Percentiles rank a stretch among this genome's conserved stretches.
phyloP scores from a whole-genome alignment of 164 flowering plant genomes.

The Stephania japonica region DNA sequence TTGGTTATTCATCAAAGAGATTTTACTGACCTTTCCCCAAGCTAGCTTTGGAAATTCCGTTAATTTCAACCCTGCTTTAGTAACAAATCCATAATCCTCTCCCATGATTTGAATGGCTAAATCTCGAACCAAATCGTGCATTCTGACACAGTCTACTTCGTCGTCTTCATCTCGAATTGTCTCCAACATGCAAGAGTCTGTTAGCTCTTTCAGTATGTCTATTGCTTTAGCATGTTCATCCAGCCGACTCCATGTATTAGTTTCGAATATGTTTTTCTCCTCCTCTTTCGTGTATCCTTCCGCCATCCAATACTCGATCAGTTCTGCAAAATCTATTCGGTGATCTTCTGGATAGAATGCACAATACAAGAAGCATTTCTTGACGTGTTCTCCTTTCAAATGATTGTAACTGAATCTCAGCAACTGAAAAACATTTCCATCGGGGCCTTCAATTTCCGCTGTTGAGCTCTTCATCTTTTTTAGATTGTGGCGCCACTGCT shows the following conservation, averaged over 20 bases:
- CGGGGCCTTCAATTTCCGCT: neutral
- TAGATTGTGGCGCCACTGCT: slow-evolving; percentile 22
- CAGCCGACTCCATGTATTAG: neutral
- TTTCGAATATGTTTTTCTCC: neutral
- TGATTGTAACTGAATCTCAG: slow-evolving; percentile 17
- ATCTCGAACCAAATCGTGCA: slow-evolving; percentile 27
- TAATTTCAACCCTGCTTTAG: slow-evolving; percentile 14
- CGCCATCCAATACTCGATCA: slow-evolving; percentile 19
- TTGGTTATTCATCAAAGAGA: slow-evolving; percentile 14
- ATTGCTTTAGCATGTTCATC: slow-evolving; percentile 15
- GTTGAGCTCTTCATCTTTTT: slow-evolving; percentile 9
- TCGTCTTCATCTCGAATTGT: neutral
- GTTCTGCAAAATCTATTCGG: slow-evolving; percentile 5
- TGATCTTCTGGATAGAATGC: slow-evolving; percentile 20
- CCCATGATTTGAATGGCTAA: slow-evolving; percentile 16
- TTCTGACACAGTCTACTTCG: slow-evolving; percentile 13
- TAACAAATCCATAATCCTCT: slow-evolving; percentile 6
- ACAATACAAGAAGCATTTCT: slow-evolving; percentile 22
- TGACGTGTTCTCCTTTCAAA: neutral
- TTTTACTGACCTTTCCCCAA: slow-evolving; percentile 9
- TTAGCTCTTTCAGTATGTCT: slow-evolving; percentile 16
- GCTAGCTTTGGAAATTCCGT: slow-evolving; percentile 7
- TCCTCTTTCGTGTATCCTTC: slow-evolving; percentile 19
- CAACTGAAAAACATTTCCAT: slow-evolving; percentile 5
- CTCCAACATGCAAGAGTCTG: slow-evolving; percentile 17